These are phyloP conservation scores for Chaetothyriales sp. DNA, from an alignment of 2,329 filamentous ascomycete genomes.

Conservation along the genomic window DNA sequence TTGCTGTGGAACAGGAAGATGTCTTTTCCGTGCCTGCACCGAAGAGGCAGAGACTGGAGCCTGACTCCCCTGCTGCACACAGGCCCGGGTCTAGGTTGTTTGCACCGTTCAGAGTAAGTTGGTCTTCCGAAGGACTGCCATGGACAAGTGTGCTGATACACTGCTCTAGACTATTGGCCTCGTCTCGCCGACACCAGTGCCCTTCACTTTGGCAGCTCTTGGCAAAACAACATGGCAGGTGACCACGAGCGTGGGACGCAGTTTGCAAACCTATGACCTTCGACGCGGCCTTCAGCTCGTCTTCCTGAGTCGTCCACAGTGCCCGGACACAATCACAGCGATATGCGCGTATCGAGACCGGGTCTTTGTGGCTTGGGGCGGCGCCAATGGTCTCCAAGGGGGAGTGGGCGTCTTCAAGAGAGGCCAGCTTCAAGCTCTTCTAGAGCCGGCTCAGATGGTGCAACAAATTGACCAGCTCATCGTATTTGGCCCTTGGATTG, in stretches of 20 bases:
- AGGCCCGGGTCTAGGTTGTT: slow-evolving; percentile 63
- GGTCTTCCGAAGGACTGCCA: not conserved
- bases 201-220: slow-evolving; percentile 75
- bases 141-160: slow-evolving; percentile 1
- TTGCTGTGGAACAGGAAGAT: slow-evolving; percentile 17
- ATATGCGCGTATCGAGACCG: slow-evolving; percentile 76
- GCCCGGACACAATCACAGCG: slow-evolving; percentile 70
- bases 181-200: slow-evolving; percentile 77
- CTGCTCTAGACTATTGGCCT: slow-evolving; percentile 64
- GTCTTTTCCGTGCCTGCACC: slow-evolving; percentile 46
- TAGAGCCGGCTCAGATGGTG: slow-evolving; percentile 51
- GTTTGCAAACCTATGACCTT: slow-evolving; percentile 89
- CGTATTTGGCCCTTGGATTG: slow-evolving; percentile 80
- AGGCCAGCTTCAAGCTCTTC: slow-evolving; percentile 65
- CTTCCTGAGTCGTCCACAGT: slow-evolving; percentile 84
- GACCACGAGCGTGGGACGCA: slow-evolving; percentile 81
- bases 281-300: slow-evolving; percentile 79
- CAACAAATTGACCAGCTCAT: slow-evolving; percentile 61
- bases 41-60: slow-evolving; percentile 60
- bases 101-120: slow-evolving; percentile 68
- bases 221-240: slow-evolving; percentile 95
- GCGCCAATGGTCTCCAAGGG: slow-evolving; percentile 37
- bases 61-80: slow-evolving; percentile 19
- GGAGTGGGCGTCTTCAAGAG: slow-evolving; percentile 87
- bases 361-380: slow-evolving; percentile 81